Conservation (phyloP, 352 stramenopile genomes). For the Blastocystis sp. region DNA sequence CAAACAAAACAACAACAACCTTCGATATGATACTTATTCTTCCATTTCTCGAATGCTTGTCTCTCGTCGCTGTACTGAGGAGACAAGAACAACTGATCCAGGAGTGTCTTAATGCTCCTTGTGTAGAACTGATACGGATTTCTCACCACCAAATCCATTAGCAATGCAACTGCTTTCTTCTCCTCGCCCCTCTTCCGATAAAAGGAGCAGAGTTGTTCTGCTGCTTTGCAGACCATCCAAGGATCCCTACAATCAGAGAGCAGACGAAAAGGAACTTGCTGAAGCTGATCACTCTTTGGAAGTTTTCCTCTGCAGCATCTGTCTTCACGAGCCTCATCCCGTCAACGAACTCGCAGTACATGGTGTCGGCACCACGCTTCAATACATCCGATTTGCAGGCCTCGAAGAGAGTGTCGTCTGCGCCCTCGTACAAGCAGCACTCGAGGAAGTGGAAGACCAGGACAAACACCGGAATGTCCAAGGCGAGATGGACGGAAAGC, state of each 20-base stretch:
- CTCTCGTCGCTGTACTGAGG: background rate
- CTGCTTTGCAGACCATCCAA: background rate
- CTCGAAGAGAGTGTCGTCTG: background rate
- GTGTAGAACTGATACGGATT: background rate
- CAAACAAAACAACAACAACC: background rate
- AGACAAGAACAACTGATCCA: background rate
- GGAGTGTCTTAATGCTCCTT: background rate
- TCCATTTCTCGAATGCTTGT: background rate
- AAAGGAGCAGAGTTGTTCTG: background rate
- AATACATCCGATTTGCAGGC: background rate
- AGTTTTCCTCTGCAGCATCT: constrained; percentile 27
- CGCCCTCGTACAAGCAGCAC: background rate
- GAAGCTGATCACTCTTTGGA: constrained; percentile 62
- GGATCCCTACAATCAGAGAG: background rate
- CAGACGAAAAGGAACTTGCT: constrained; percentile 44
- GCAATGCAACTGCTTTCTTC: background rate
- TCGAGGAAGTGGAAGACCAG: background rate
- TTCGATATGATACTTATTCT: background rate
- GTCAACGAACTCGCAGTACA: background rate
- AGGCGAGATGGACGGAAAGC: background rate
- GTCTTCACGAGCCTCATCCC: background rate
- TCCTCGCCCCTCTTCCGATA: background rate
- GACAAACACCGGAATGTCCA: background rate
- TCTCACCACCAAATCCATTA: background rate
- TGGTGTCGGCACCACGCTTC: background rate